Base-by-base conservation (phyloP, 352 stramenopile species). In the Thraustotheca clavata region DNA sequence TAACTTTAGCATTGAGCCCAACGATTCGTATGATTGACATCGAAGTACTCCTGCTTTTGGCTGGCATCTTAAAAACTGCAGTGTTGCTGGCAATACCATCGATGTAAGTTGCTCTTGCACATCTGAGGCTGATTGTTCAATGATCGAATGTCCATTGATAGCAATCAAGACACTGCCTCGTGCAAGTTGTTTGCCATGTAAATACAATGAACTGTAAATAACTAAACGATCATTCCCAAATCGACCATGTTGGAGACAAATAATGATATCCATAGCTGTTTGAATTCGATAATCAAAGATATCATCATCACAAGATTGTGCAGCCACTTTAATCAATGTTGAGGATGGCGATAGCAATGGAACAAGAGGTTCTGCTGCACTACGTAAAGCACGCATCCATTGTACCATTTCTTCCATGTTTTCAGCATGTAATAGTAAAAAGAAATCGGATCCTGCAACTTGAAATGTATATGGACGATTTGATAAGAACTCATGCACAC, bases 71-170 rank as follows among this genome's bases (percentile, higher is more conserved):
- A 62, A 41, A 52, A 91, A 89, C 3, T 80, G 79, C 32, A 91
- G 67, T 9, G 76, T 72, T 33, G 86, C 68, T 6, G 83, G 80
- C n/a, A 78, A 72, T 34, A 66, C 71, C 5, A 73, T 74, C 27
- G 83, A 70, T 29, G 88, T 87, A 1, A 80, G 87, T 60, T 31
- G 27, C 8, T 34, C 31, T 3, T 62, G 34, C 3, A 33, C 34
- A 41, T 86, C 74, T 24, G 81, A 70, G 38, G 88, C 87, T 0
- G 73, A 86, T 39, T 80, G 52, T 20, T 88, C 76, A 8, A 88
- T 46, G 8, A 78, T 84, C 22, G 80, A 84, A 18, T 77, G 67
- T 6, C 80, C 79, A 48, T 91, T 91, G 69, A 91, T 86, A 12
- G 69, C 79, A 18, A 88, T 71, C 22, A 91, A 67, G 50, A 85